These are phyloP conservation scores for Aspergillus saccharolyticus DNA, from an alignment of 495 filamentous ascomycete species.

Conservation along the genomic window DNA sequence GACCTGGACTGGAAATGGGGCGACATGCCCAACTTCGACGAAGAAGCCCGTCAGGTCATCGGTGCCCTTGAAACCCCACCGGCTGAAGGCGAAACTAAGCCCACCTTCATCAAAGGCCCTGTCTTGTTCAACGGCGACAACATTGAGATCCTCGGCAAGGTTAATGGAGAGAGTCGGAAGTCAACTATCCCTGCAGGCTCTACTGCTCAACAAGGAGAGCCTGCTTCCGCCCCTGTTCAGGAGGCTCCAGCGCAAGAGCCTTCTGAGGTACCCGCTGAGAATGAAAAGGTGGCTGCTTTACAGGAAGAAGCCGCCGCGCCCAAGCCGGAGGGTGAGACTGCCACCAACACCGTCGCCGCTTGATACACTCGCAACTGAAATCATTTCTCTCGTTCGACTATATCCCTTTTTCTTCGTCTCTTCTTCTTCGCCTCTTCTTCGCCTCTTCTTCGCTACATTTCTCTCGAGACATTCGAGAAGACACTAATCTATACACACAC, in stretches of 20 bases:
- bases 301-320: background rate
- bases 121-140: conserved; percentile 37
- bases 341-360: background rate
- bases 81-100: conserved; percentile 25
- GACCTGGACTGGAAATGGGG: conserved; percentile 76
- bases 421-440: background rate
- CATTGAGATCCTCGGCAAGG: conserved; percentile 38
- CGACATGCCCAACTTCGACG: conserved; percentile 65
- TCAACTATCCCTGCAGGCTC: conserved; percentile 25
- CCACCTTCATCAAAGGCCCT: conserved; percentile 36
- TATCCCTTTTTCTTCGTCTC: background rate
- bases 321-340: background rate
- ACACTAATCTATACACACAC: background rate
- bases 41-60: conserved; percentile 46
- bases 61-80: conserved; percentile 28
- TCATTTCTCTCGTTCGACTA: background rate
- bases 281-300: background rate
- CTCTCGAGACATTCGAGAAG: background rate
- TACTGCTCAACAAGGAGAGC: background rate
- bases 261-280: background rate
- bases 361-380: too few species aligned
- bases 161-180: conserved; percentile 36
- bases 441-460: background rate
- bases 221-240: conserved; percentile 1
- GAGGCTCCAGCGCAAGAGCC: background rate